phyloP scores from a whole-genome alignment of 2,329 filamentous ascomycete genomes.

The Fusarium tanahbumbuense region DNA sequence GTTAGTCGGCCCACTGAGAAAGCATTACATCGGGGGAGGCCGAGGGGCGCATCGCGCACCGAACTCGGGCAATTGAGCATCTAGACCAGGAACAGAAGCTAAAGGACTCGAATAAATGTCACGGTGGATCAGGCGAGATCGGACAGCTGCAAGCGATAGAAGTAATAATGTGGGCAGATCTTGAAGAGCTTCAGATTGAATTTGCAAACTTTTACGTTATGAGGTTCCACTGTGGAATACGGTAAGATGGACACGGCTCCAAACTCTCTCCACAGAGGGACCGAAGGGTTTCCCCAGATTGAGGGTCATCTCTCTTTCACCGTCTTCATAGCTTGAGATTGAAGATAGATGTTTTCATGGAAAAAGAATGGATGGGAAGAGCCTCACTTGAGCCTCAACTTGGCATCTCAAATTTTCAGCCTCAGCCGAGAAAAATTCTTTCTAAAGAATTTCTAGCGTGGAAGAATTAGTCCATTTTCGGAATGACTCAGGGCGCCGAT shows the following conservation, averaged over 20 bases:
- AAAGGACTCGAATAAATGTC: not conserved
- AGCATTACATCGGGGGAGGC: conserved; percentile 4
- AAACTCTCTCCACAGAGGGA: conserved; percentile 19
- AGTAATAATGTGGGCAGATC: conserved; percentile 8
- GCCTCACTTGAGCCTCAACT: conserved; percentile 12
- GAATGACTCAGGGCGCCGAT: conserved; percentile 29
- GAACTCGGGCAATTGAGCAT: conserved; percentile 8
- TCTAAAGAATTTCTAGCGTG: conserved; percentile 30
- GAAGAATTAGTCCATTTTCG: not conserved
- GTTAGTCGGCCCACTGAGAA: conserved; percentile 17
- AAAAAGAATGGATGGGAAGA: not conserved
- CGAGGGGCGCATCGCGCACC: conserved; percentile 31
- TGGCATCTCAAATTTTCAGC: conserved; percentile 17
- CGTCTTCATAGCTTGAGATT: not conserved
- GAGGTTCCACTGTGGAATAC: conserved; percentile 29
- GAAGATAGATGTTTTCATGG: not conserved
- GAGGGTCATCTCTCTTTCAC: not conserved
- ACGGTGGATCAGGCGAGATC: conserved; percentile 8
- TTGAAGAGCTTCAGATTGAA: conserved; percentile 12
- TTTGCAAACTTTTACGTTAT: conserved; percentile 41
- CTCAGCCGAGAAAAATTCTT: conserved; percentile 10
- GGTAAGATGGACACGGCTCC: not conserved
- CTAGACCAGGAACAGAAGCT: not conserved
- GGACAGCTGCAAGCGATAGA: not conserved
- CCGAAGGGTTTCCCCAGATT: conserved; percentile 14